Evolutionary conservation across 306 rosid genomes (phyloP).

Genomic region (Castanospermum australe): DNA sequence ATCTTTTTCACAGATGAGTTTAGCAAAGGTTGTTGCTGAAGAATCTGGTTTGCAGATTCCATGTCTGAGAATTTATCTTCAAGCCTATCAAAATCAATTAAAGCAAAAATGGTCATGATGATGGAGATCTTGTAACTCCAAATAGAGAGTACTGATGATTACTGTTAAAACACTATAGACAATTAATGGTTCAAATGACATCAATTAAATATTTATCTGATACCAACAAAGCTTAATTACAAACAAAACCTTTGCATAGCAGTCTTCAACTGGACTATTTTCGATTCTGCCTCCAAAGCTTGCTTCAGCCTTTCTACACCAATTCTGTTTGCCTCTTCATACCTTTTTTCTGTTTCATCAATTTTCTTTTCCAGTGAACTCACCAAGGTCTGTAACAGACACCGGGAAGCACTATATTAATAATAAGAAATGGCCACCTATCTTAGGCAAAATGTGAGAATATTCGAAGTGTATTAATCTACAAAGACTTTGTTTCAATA

Average conservation of each 20-base stretch:
- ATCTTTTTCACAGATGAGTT: conserved; percentile 56
- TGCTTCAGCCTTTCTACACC: conserved; percentile 89
- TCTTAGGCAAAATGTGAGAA: conserved; percentile 1
- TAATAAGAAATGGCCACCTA: conserved; percentile 10
- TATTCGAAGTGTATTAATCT: neutral
- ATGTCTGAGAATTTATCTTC: conserved; percentile 77
- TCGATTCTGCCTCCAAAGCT: conserved; percentile 82
- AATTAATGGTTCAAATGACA: neutral
- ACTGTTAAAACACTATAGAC: neutral
- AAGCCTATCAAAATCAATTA: conserved; percentile 51
- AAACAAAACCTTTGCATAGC: conserved; percentile 73
- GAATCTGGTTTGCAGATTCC: conserved; percentile 66
- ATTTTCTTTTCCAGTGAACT: conserved; percentile 76
- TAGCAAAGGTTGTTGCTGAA: conserved; percentile 55
- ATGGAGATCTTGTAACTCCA: neutral
- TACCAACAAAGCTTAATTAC: conserved; percentile 9
- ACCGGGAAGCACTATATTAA: conserved; percentile 29
- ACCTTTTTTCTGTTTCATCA: conserved; percentile 78
- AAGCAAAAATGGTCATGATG: conserved; percentile 22
- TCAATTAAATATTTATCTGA: conserved; percentile 13
- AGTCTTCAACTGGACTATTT: conserved; percentile 69
- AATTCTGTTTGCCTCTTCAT: conserved; percentile 64
- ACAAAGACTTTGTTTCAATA: conserved; percentile 2
- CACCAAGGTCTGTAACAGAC: conserved; percentile 60
- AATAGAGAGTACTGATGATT: neutral